Evolutionary conservation across 2,329 filamentous ascomycete genomes (phyloP).

Genomic region (Sphaceloma murrayae): DNA sequence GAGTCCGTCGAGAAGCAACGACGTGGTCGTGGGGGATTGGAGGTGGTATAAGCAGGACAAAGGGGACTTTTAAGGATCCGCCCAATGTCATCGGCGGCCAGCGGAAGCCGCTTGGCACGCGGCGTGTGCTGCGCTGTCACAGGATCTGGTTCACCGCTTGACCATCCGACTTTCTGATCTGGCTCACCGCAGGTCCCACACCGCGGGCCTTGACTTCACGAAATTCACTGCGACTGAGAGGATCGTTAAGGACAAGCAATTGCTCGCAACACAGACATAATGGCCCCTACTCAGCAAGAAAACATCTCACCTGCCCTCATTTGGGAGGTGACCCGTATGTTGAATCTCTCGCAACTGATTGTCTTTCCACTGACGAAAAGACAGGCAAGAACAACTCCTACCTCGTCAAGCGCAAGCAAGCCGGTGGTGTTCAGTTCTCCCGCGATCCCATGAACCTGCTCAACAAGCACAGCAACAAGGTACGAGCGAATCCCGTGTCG

Average conservation of each 20-base stretch:
- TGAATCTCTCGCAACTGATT: not conserved
- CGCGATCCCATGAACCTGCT: constrained; percentile 86
- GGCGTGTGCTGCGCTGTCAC: too few relatives aligned
- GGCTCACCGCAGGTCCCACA: too few relatives aligned
- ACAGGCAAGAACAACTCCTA: constrained; percentile 79
- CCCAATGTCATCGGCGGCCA: constrained; percentile 3
- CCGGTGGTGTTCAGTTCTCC: constrained; percentile 80
- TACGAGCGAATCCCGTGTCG: too few relatives aligned
- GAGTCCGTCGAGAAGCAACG: not conserved
- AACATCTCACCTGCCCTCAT: constrained; percentile 81
- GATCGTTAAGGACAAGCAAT: constrained; percentile 8
- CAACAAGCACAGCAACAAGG: constrained; percentile 89
- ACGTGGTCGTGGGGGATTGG: not conserved
- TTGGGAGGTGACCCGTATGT: constrained; percentile 72
- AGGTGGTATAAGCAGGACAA: not conserved
- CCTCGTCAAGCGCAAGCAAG: constrained; percentile 78
- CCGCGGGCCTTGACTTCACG: constrained; percentile 1
- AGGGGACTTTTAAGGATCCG: too few relatives aligned
- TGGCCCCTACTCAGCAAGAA: constrained; percentile 97
- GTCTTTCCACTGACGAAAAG: too few relatives aligned
- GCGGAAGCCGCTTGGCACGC: constrained; percentile 2
- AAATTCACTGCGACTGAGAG: constrained; percentile 2
- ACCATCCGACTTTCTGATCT: too few relatives aligned
- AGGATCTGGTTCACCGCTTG: too few relatives aligned
- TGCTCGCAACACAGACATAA: constrained; percentile 45